Percentiles rank a stretch among this genome's conserved stretches.
Evolutionary conservation across 805 yeast genomes (phyloP).

Genomic region (Maudiozyma saulgeensis): DNA sequence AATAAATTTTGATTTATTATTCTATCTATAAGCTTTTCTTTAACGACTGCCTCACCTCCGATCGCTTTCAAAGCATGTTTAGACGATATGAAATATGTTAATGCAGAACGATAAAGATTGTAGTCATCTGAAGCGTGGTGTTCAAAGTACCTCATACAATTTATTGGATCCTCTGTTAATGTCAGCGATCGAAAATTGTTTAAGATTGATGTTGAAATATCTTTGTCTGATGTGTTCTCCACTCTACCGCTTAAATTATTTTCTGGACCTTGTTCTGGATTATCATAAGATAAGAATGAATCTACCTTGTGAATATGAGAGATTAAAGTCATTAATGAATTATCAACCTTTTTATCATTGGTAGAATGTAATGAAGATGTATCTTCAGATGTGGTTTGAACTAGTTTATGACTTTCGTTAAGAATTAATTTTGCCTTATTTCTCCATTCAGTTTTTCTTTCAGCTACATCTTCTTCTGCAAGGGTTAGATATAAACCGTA

Average conservation of each 20-base stretch:
- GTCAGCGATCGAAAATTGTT: constrained; percentile 45
- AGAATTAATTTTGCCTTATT: constrained; percentile 51
- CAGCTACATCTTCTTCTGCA: constrained; percentile 34
- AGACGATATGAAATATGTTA: constrained; percentile 52
- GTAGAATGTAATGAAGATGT: constrained; percentile 7
- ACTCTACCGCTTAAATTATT: not conserved
- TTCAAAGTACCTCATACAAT: constrained; percentile 47
- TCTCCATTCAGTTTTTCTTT: constrained; percentile 47
- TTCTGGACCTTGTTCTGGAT: not conserved
- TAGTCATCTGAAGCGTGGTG: constrained; percentile 55
- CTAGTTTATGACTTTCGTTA: constrained; percentile 35
- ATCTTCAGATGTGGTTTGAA: constrained; percentile 40
- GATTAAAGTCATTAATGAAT: constrained; percentile 29
- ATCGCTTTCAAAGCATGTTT: constrained; percentile 41
- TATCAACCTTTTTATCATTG: constrained; percentile 14
- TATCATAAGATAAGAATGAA: constrained; percentile 23
- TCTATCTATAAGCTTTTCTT: constrained; percentile 39
- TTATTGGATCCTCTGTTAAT: constrained; percentile 46
- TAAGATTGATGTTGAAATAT: constrained; percentile 5
- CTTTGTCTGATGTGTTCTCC: not conserved
- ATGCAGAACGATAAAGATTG: constrained; percentile 54
- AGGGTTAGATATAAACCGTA: constrained; percentile 71
- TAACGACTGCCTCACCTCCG: constrained; percentile 40
- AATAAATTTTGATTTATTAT: constrained; percentile 45
- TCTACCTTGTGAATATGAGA: constrained; percentile 33